phyloP scores from a whole-genome alignment of 345 rosid species.

The Acer negundo region DNA sequence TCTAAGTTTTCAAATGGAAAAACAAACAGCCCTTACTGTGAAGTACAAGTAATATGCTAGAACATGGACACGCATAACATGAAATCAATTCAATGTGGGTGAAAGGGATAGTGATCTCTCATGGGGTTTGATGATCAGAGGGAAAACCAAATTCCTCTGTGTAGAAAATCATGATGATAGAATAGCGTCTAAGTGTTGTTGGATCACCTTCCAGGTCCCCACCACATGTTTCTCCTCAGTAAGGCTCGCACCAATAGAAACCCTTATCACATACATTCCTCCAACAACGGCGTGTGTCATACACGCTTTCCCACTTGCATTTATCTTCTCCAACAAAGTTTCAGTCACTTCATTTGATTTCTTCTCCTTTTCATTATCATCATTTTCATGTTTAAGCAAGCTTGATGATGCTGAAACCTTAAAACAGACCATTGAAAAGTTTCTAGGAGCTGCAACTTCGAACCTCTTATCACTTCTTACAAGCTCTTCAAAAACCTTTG shows the following conservation, averaged over 20 bases:
- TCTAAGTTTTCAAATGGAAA: too few relatives aligned
- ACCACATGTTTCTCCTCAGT: slow-evolving; percentile 36
- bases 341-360: slow-evolving; percentile 32
- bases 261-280: slow-evolving; percentile 32
- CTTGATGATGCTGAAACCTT: slow-evolving; percentile 28
- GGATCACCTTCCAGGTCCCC: slow-evolving; percentile 38
- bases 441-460: slow-evolving; percentile 36
- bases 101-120: not conserved
- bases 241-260: slow-evolving; percentile 30
- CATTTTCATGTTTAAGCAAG: not conserved
- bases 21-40: too few relatives aligned
- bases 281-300: slow-evolving; percentile 38
- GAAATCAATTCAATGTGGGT: too few relatives aligned
- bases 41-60: not conserved
- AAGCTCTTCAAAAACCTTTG: slow-evolving; percentile 40
- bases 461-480: slow-evolving; percentile 35
- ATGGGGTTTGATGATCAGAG: too few relatives aligned
- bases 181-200: slow-evolving; percentile 24
- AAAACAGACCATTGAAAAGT: slow-evolving; percentile 55
- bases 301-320: slow-evolving; percentile 39
- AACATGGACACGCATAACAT: slow-evolving; percentile 16
- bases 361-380: not conserved
- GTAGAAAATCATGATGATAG: not conserved
- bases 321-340: slow-evolving; percentile 36
- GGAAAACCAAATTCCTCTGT: slow-evolving; percentile 2